Evolutionary conservation across 768 basidiomycete species (phyloP).

Genomic region (Podaxis pistillaris): DNA sequence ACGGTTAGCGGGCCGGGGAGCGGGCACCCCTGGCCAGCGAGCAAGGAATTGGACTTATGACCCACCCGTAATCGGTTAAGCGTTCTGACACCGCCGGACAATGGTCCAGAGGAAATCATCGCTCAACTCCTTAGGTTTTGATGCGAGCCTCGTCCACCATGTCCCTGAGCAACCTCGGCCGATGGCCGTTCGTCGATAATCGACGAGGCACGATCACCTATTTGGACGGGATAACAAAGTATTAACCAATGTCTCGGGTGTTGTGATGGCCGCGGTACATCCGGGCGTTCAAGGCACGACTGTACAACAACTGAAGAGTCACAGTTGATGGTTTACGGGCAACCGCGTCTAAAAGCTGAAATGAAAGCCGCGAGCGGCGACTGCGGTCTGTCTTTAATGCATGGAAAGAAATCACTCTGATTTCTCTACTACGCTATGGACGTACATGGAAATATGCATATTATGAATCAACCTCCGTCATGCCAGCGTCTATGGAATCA

Average conservation of each 20-base stretch:
- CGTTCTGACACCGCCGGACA: not conserved
- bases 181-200: not conserved
- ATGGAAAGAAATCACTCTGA: not conserved
- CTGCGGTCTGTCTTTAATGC: not conserved
- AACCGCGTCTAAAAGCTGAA: constrained; percentile 4
- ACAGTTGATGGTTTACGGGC: not conserved
- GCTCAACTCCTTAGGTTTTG: not conserved
- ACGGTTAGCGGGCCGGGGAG: not conserved
- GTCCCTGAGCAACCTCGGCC: not conserved
- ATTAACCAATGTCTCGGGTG: not conserved
- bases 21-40: not conserved
- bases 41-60: not conserved
- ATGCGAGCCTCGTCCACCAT: not conserved
- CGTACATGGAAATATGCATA: not conserved
- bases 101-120: not conserved
- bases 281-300: not conserved
- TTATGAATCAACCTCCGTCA: constrained; percentile 13
- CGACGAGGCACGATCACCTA: constrained; percentile 3
- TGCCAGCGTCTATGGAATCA: constrained; percentile 8
- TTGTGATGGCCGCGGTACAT: not conserved
- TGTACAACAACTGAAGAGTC: not conserved
- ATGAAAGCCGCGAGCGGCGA: not conserved
- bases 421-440: not conserved
- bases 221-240: not conserved
- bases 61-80: not conserved